Base-by-base conservation (phyloP, 306 rosid species). In the Gleditsia sinensis region DNA sequence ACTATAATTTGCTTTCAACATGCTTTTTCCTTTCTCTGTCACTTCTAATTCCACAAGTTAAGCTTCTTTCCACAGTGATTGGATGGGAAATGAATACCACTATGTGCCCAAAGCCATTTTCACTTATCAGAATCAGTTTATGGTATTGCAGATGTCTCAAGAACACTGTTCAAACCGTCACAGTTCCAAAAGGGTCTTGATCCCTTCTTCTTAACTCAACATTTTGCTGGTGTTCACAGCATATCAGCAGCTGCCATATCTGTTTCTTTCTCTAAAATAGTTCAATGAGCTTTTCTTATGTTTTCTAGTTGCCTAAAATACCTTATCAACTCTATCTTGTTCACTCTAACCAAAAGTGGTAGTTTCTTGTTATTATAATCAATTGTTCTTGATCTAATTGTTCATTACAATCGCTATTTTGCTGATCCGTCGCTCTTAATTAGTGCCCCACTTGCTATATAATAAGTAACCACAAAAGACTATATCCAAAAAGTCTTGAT, bases 51-150 rank as follows among this genome's bases (percentile, higher is more conserved):
- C 37, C 39, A 65, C 19, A 77, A 28, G 57, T 66, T 63, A 76
- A 23, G 72, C 76, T 72, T 60, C 68, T 75, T 72, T 33, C 37
- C 57, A 72, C 43, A 33, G 23, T 78, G 75, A 86, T 86, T 83
- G 89, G 89, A 62, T 78, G 62, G 50, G 82, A 82, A 83, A 83
- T 83, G 78, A 69, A 73, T 43, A 82, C 64, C 78, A 75, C 81
- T 54, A 74, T 34, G 45, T 60, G 37, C 84, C n/a, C n/a, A n/a
- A n/a, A n/a, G n/a, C n/a, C n/a, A n/a, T n/a, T n/a, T n/a, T n/a
- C n/a, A n/a, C n/a, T n/a, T 40, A 71, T 67, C 19, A 59, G 75
- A 80, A 72, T 23, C 19, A 76, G 80, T 67, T 83, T 77, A 77
- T 75, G 71, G 64, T 69, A 54, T 78, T 54, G 78, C 79, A 78